Conservation (phyloP, 2,329 filamentous ascomycete genomes). For the Fonsecaea pugnacius region DNA sequence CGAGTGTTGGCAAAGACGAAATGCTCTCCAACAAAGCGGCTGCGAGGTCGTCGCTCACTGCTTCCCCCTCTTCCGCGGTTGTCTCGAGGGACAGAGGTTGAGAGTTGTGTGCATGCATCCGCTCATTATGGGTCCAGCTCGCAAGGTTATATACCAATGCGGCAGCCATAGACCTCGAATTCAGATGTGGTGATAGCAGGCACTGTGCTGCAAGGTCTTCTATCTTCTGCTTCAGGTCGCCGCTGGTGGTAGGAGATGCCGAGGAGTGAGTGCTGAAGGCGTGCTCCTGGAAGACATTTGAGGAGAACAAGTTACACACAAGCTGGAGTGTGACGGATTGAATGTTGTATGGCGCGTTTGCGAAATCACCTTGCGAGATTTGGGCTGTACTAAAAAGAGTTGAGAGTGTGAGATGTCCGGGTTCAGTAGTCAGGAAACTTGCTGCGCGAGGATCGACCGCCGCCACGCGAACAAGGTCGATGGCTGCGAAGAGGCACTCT, state of each 20-base stretch:
- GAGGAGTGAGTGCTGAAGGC: constrained; percentile 50
- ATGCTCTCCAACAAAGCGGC: constrained; percentile 69
- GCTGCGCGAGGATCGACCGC: constrained; percentile 78
- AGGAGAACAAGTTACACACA: constrained; percentile 81
- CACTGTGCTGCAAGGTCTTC: constrained; percentile 74
- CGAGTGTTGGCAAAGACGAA: constrained; percentile 15
- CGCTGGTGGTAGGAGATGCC: constrained; percentile 2
- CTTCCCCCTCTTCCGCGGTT: constrained; percentile 58
- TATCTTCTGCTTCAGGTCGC: constrained; percentile 60
- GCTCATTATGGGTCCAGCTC: constrained; percentile 68
- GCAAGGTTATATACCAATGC: constrained; percentile 84
- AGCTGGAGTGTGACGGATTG: constrained; percentile 83
- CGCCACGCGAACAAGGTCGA: constrained; percentile 82
- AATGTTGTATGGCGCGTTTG: constrained; percentile 74
- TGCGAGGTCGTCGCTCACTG: constrained; percentile 63
- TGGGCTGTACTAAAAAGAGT: constrained; percentile 59
- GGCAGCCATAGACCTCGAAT: constrained; percentile 78
- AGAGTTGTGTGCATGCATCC: constrained; percentile 62
- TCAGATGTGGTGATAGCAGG: constrained; percentile 76
- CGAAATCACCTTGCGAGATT: constrained; percentile 49
- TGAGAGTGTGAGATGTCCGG: constrained; percentile 64
- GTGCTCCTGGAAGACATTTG: constrained; percentile 69
- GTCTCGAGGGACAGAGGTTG: constrained; percentile 24
- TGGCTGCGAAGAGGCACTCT: constrained; percentile 74
- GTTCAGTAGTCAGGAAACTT: constrained; percentile 80